Base-by-base conservation (phyloP, 2,329 filamentous ascomycete species). In the Xylariaceae sp. region DNA sequence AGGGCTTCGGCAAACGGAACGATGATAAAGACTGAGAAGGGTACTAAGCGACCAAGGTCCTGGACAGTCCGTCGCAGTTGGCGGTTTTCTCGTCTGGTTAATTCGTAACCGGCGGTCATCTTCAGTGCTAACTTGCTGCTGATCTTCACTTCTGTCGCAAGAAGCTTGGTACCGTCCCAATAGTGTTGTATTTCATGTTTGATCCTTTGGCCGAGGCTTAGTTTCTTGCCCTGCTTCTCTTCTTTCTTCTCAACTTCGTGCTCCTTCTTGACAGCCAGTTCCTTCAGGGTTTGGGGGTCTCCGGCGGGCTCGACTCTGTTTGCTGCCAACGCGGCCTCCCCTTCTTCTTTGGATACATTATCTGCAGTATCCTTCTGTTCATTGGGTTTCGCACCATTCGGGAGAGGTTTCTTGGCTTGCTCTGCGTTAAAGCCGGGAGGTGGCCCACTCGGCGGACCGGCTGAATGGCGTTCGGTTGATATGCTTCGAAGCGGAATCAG, bases 31-130 rank as follows among this genome's bases (percentile, higher is more conserved):
- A 96, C 86, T 7, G 90, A 95, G 66, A 98, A 98, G 13, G 93
- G 93, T 12, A 98, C 87, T 44, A 98, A 72, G 13, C 93, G 90
- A 26, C 81, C 89, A 35, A 98, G 76, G 70, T 98, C 93, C 66
- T 94, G 88, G 13, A 96, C 89, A 9, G 93, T 98, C 59, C 93
- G 81, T 71, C 87, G 83, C 42, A 98, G 74, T 77, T 97, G 93
- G 60, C 90, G 81, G 68, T 93, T 81, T 71, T 98, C 93, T 70
- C 93, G 82, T 50, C 93, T 83, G 44, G 87, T 96, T 50, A 98
- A 80, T 67, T 98, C 93, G 68, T 98, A 98, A 7, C 93, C 93
- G 44, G 88, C 90, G 12, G 90, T 89, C 93, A 98, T 98, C 73
- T 96, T 97, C 64, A 96, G 66, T 4, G 90, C 93, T 52, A 98